A percentile compares a stretch with the other conserved stretches of the same genome.
Conservation (phyloP, 257 asterid species). For the Solanum gandarillasii region DNA sequence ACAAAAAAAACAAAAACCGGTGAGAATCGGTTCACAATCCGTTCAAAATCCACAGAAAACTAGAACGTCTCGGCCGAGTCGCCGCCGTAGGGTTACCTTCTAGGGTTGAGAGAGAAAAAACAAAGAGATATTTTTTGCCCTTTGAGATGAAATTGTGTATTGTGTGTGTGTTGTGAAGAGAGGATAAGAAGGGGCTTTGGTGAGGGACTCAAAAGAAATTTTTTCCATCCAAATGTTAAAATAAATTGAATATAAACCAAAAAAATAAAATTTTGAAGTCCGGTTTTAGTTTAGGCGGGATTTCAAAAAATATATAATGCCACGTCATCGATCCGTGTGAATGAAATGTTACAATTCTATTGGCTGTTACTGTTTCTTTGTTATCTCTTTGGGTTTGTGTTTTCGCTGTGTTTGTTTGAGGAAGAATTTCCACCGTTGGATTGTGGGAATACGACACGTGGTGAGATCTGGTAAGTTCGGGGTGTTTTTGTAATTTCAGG, state of each 20-base stretch:
- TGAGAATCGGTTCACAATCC: slow-evolving; percentile 25
- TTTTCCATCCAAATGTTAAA: background rate
- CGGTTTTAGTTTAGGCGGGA: slow-evolving; percentile 94
- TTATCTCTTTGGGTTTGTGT: slow-evolving; percentile 34
- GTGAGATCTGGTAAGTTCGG: background rate
- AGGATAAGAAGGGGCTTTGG: slow-evolving; percentile 45
- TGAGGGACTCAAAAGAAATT: slow-evolving; percentile 27
- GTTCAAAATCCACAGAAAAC: background rate
- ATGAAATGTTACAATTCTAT: background rate
- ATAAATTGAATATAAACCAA: background rate
- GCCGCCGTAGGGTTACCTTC: slow-evolving; percentile 12
- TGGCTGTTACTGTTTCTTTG: background rate
- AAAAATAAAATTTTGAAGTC: slow-evolving; percentile 30
- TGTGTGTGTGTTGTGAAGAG: slow-evolving; percentile 24
- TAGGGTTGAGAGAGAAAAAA: slow-evolving; percentile 17
- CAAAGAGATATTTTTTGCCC: slow-evolving; percentile 18
- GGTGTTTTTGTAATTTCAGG: slow-evolving; percentile 4
- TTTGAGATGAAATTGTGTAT: slow-evolving; percentile 10
- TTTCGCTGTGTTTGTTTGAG: slow-evolving; percentile 62
- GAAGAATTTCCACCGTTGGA: slow-evolving; percentile 23
- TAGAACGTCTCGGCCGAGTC: slow-evolving; percentile 9
- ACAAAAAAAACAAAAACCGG: slow-evolving; percentile 11
- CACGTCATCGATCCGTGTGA: slow-evolving; percentile 49
- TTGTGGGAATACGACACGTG: slow-evolving; percentile 23
- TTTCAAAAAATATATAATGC: slow-evolving; percentile 30